These are phyloP conservation scores for Solanum bukasovii DNA, from an alignment of 257 asterid genomes.

Conservation along the genomic window DNA sequence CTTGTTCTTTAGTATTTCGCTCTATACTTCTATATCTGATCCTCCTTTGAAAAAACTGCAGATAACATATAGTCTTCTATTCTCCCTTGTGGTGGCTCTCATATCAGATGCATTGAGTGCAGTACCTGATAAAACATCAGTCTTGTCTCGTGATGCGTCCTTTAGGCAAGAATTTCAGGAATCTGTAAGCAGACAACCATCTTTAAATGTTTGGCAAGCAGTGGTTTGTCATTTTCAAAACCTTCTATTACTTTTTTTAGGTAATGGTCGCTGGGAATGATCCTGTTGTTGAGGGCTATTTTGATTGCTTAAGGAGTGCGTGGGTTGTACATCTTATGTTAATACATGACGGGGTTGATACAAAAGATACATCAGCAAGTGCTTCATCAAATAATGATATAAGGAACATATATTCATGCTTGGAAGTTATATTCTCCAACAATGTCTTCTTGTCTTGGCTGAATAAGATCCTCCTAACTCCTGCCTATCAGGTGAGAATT, in stretches of 20 bases:
- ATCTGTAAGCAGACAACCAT: conserved; percentile 49
- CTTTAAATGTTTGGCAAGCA: not conserved
- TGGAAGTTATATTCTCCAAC: conserved; percentile 68
- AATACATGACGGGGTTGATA: conserved; percentile 56
- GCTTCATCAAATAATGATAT: conserved; percentile 32
- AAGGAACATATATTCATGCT: conserved; percentile 47
- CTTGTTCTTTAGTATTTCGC: not conserved
- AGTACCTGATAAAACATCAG: conserved; percentile 45
- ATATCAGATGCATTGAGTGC: conserved; percentile 87
- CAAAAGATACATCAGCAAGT: conserved; percentile 37
- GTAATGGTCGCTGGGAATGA: conserved; percentile 70
- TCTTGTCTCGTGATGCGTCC: conserved; percentile 64
- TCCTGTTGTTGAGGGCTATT: conserved; percentile 70
- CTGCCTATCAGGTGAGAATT: conserved; percentile 79
- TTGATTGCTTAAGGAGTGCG: conserved; percentile 82
- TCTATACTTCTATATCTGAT: not conserved
- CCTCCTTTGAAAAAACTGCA: conserved; percentile 30
- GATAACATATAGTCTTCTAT: conserved; percentile 80
- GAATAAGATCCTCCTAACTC: conserved; percentile 69
- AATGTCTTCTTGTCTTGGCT: conserved; percentile 87
- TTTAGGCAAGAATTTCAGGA: conserved; percentile 78
- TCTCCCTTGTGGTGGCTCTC: conserved; percentile 75
- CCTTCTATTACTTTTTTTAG: conserved; percentile 25
- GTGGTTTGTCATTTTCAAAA: conserved; percentile 5
- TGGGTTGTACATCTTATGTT: conserved; percentile 90